These are phyloP conservation scores for Coemansia sp. DNA, from an alignment of 192 early-diverging fungal species.

Conservation along the genomic window DNA sequence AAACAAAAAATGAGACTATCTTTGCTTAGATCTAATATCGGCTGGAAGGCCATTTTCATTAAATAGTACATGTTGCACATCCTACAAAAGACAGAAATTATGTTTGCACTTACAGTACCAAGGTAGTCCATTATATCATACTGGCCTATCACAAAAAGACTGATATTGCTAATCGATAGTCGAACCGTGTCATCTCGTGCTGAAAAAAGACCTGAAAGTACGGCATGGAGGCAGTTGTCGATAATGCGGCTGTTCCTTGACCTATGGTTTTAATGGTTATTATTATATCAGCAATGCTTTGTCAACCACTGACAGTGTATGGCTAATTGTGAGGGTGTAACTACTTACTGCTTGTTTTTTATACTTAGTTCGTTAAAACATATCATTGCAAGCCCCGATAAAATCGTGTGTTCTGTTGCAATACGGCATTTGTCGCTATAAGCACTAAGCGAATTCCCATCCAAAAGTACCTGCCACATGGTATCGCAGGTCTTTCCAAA, in stretches of 20 bases:
- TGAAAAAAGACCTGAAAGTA: constrained; percentile 38
- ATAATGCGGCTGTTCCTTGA: constrained; percentile 29
- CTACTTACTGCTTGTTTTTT: constrained; percentile 33
- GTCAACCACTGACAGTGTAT: not conserved
- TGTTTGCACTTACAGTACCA: constrained; percentile 19
- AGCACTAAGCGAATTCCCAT: not conserved
- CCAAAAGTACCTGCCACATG: constrained; percentile 26
- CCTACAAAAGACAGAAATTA: not conserved
- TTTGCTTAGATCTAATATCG: too few species aligned
- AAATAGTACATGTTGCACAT: not conserved
- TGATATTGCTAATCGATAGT: constrained; percentile 22
- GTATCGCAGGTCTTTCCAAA: constrained; percentile 34
- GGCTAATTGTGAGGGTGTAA: not conserved
- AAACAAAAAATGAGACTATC: not conserved
- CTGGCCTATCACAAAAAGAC: constrained; percentile 18
- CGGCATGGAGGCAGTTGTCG: constrained; percentile 26
- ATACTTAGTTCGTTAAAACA: constrained; percentile 42
- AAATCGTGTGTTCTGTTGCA: constrained; percentile 14
- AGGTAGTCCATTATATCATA: constrained; percentile 14
- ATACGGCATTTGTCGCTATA: constrained; percentile 16
- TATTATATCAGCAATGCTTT: too few species aligned
- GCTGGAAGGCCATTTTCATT: not conserved
- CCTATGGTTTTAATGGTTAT: constrained; percentile 12
- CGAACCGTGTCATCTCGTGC: constrained; percentile 15
- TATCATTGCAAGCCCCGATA: constrained; percentile 30